Evolutionary conservation across 768 basidiomycete species (phyloP).

Genomic region (Galerina sulciceps): DNA sequence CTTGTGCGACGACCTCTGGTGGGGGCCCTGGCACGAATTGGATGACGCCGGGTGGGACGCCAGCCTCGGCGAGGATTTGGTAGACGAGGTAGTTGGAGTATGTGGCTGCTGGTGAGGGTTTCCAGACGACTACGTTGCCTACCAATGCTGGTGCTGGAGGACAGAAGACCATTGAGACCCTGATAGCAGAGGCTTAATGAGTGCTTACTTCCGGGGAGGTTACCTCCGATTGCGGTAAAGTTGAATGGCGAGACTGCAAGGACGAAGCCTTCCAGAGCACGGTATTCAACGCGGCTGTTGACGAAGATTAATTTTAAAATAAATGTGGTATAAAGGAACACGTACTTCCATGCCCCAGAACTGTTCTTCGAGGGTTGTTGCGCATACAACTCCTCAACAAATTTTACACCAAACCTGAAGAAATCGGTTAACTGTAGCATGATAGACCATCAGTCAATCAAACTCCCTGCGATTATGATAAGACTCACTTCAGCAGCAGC

Average conservation of each 20-base stretch:
- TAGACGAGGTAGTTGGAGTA: conserved; percentile 94
- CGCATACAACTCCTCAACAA: conserved; percentile 91
- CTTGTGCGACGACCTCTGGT: conserved; percentile 82
- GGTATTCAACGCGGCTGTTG: conserved; percentile 89
- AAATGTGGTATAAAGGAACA: conserved; percentile 12
- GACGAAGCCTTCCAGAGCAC: conserved; percentile 97
- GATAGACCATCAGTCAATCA: neutral
- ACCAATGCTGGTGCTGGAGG: conserved; percentile 82
- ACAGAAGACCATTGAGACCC: conserved; percentile 6
- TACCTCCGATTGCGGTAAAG: conserved; percentile 97
- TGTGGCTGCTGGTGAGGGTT: conserved; percentile 93
- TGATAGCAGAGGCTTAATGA: neutral
- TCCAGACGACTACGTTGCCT: conserved; percentile 96
- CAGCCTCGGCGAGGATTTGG: conserved; percentile 92
- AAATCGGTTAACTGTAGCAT: conserved; percentile 78
- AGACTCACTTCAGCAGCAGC: conserved; percentile 90
- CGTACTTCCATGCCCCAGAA: conserved; percentile 93
- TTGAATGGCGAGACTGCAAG: conserved; percentile 98
- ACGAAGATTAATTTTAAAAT: conserved; percentile 1
- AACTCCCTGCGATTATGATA: neutral
- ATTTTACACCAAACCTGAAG: conserved; percentile 96
- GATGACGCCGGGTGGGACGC: conserved; percentile 92
- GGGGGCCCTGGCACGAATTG: conserved; percentile 96
- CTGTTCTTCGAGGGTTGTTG: conserved; percentile 91
- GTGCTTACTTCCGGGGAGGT: conserved; percentile 72